Evolutionary conservation across 352 stramenopile species (phyloP).

Genomic region (Phytophthora uliginosa): DNA sequence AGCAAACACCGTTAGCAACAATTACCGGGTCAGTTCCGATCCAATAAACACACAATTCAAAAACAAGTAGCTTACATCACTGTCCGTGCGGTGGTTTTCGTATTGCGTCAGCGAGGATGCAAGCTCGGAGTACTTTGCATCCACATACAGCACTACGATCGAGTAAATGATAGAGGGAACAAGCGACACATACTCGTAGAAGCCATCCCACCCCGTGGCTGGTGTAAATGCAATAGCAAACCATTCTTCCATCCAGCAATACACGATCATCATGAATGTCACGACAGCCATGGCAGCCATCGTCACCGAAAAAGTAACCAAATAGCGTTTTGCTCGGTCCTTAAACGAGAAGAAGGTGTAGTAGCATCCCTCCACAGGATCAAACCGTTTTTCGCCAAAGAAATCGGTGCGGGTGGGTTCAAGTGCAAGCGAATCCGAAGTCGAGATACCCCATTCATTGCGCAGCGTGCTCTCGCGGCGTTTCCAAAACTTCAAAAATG

Average conservation of each 20-base stretch:
- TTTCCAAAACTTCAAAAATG: constrained; percentile 94
- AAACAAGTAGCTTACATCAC: constrained; percentile 59
- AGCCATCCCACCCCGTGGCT: constrained; percentile 70
- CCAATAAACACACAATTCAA: constrained; percentile 1
- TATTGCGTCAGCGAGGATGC: constrained; percentile 95
- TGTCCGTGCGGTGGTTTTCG: constrained; percentile 94
- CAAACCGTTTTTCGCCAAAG: constrained; percentile 76
- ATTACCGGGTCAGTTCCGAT: constrained; percentile 8
- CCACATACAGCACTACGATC: constrained; percentile 77
- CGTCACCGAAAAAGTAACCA: constrained; percentile 76
- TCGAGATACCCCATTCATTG: constrained; percentile 86
- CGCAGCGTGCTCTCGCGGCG: constrained; percentile 87
- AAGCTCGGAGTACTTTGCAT: constrained; percentile 92
- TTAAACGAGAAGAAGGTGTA: constrained; percentile 89
- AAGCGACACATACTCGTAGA: constrained; percentile 78
- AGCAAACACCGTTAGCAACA: constrained; percentile 4
- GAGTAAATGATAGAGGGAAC: constrained; percentile 82
- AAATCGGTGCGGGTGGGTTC: constrained; percentile 77
- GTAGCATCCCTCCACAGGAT: constrained; percentile 83
- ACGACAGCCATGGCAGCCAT: constrained; percentile 74
- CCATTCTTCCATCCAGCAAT: constrained; percentile 84
- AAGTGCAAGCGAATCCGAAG: constrained; percentile 47
- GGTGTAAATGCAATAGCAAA: constrained; percentile 64
- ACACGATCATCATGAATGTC: constrained; percentile 85
- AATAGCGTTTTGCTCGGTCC: constrained; percentile 81